A percentile compares a stretch with the other conserved stretches of the same genome.
Conservation (phyloP, 129 eudicot genomes). For the Lactuca sativa region DNA sequence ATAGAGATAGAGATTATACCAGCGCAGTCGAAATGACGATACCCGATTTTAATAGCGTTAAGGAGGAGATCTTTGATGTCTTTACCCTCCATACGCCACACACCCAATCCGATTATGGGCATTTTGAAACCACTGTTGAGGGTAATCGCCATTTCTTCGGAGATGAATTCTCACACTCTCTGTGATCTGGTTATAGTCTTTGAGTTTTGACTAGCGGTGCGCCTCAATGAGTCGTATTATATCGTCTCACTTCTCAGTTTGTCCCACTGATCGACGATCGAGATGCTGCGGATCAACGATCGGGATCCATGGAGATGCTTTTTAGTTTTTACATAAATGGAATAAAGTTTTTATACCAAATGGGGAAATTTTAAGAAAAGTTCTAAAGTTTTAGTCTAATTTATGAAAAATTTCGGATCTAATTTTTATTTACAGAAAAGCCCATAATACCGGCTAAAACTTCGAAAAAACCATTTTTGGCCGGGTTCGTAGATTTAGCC, state of each 20-base stretch:
- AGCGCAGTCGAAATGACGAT: constrained; percentile 92
- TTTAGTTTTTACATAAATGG: background rate
- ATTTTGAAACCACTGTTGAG: constrained; percentile 77
- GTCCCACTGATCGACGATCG: constrained; percentile 14
- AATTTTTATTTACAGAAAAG: too few relatives aligned
- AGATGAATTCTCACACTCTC: background rate
- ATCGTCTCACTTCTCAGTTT: background rate
- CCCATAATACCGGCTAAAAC: too few relatives aligned
- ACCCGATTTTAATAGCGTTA: constrained; percentile 75
- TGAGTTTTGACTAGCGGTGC: constrained; percentile 11
- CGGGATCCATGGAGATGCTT: background rate
- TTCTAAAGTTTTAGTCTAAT: too few relatives aligned
- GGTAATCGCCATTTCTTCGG: constrained; percentile 44
- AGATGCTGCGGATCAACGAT: constrained; percentile 14
- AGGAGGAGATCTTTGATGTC: constrained; percentile 63
- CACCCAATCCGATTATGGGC: constrained; percentile 88
- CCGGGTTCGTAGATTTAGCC: too few relatives aligned
- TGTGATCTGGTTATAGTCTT: background rate
- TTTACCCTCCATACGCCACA: constrained; percentile 90
- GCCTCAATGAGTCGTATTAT: background rate
- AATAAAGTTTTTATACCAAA: background rate
- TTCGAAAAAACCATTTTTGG: too few relatives aligned
- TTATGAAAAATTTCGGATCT: too few relatives aligned
- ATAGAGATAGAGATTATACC: constrained; percentile 39
- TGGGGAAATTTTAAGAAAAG: too few relatives aligned